A percentile compares a stretch with the other conserved stretches of the same genome.
Conservation (phyloP, 2,329 filamentous ascomycete species). For the Aspergillus arachidicola region DNA sequence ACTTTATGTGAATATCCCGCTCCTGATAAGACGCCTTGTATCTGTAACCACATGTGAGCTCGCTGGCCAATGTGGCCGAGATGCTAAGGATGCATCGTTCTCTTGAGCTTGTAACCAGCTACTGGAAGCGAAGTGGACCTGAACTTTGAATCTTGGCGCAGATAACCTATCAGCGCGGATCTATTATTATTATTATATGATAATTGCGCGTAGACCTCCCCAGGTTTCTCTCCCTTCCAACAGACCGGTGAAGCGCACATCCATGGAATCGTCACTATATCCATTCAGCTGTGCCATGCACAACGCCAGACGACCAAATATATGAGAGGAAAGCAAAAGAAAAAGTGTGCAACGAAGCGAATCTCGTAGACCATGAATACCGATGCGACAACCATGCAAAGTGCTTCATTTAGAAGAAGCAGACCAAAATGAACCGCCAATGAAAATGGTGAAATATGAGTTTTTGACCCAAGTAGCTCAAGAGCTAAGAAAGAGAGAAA, state of each 20-base stretch:
- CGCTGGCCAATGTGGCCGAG: not conserved
- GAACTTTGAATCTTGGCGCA: conserved; percentile 9
- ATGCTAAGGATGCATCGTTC: not conserved
- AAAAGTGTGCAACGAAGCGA: conserved; percentile 14
- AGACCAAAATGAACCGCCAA: not conserved
- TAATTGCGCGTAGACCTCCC: conserved; percentile 1
- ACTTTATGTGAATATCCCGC: not conserved
- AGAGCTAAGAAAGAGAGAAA: not conserved
- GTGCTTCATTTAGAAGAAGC: not conserved
- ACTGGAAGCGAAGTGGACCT: conserved; percentile 9
- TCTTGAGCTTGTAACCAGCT: conserved; percentile 16
- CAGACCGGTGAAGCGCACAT: conserved; percentile 6
- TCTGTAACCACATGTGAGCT: not conserved
- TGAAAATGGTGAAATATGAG: conserved; percentile 4
- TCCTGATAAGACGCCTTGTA: not conserved
- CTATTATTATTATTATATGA: conserved; percentile 19
- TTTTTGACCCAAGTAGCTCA: not conserved
- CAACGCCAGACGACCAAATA: conserved; percentile 13
- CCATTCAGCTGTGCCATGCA: conserved; percentile 17
- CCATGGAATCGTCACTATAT: conserved; percentile 19
- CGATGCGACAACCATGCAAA: conserved; percentile 3
- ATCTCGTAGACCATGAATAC: conserved; percentile 13
- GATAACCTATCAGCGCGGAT: conserved; percentile 3
- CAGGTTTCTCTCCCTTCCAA: not conserved
- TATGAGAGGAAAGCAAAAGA: conserved; percentile 5